phyloP scores from a whole-genome alignment of 352 stramenopile species.

The Chrysophaeum taylorii region DNA sequence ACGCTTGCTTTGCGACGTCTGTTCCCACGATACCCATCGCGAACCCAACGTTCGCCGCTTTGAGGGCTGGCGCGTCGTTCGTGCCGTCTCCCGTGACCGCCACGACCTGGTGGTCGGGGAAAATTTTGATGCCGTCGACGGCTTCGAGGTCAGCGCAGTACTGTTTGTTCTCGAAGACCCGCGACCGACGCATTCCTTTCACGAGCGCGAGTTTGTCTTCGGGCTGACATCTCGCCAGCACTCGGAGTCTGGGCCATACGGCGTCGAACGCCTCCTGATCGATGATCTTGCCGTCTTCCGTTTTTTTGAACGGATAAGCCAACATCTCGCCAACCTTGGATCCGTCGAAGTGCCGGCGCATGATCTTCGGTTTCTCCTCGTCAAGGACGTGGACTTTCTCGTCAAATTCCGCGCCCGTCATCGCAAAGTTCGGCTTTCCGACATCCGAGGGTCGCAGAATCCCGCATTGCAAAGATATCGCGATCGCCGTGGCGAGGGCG shows the following conservation, averaged over 20 bases:
- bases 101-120: constrained; percentile 58
- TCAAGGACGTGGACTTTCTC: constrained; percentile 14
- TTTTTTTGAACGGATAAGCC: constrained; percentile 14
- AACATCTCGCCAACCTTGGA: constrained; percentile 11
- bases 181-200: constrained; percentile 28
- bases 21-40: constrained; percentile 84
- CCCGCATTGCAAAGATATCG: constrained; percentile 87
- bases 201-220: constrained; percentile 94
- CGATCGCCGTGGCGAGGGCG: constrained; percentile 90
- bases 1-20: constrained; percentile 81
- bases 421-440: constrained; percentile 17
- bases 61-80: constrained; percentile 89
- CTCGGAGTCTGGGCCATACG: constrained; percentile 73
- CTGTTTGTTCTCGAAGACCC: background rate
- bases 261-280: constrained; percentile 72
- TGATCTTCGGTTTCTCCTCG: constrained; percentile 11
- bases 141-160: background rate
- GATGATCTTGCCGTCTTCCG: constrained; percentile 44
- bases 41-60: constrained; percentile 90
- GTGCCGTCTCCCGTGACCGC: constrained; percentile 90
- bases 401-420: constrained; percentile 25
- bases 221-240: constrained; percentile 78
- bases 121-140: background rate
- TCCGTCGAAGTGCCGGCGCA: constrained; percentile 16
- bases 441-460: constrained; percentile 63